phyloP scores from a whole-genome alignment of 208 protist genomes.

The Wallacemonas rigidus region DNA sequence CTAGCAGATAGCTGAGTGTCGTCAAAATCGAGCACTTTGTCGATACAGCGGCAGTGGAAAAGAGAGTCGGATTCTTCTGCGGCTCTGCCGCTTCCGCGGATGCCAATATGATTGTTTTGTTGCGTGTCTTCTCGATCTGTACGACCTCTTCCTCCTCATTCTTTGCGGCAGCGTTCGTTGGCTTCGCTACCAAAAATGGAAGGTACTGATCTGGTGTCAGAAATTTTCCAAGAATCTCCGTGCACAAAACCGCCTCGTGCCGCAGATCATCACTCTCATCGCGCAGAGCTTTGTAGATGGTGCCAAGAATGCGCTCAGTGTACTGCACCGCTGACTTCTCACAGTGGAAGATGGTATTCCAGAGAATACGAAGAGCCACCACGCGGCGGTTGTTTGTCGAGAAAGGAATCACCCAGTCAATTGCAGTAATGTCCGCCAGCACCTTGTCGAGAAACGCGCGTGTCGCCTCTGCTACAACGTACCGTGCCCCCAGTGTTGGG shows the following conservation, averaged over 20 bases:
- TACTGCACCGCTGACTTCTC: constrained; percentile 86
- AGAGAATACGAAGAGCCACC: constrained; percentile 79
- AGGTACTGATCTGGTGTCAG: constrained; percentile 90
- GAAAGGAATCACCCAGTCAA: constrained; percentile 90
- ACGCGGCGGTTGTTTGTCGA: constrained; percentile 85
- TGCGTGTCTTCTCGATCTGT: constrained; percentile 46
- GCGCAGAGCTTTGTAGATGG: constrained; percentile 82
- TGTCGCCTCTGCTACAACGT: constrained; percentile 75
- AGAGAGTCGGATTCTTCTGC: constrained; percentile 57
- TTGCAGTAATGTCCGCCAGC: constrained; percentile 70
- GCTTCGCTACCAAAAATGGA: constrained; percentile 77
- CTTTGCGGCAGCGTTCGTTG: background rate
- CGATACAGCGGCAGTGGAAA: constrained; percentile 79
- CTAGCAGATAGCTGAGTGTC: constrained; percentile 63
- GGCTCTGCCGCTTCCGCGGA: constrained; percentile 28
- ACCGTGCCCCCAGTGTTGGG: constrained; percentile 73
- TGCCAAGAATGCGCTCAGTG: constrained; percentile 76
- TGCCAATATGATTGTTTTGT: constrained; percentile 67
- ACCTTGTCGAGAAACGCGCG: constrained; percentile 67
- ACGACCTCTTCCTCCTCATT: constrained; percentile 39
- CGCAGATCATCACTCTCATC: constrained; percentile 78
- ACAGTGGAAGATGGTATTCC: constrained; percentile 73
- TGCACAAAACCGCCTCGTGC: constrained; percentile 69
- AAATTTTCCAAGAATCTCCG: constrained; percentile 85
- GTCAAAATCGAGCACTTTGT: constrained; percentile 80